A percentile compares a stretch with the other conserved stretches of the same genome.
Evolutionary conservation across 1,139 yeast genomes (phyloP).

Genomic region (Suzukiozyma palmioleophila): DNA sequence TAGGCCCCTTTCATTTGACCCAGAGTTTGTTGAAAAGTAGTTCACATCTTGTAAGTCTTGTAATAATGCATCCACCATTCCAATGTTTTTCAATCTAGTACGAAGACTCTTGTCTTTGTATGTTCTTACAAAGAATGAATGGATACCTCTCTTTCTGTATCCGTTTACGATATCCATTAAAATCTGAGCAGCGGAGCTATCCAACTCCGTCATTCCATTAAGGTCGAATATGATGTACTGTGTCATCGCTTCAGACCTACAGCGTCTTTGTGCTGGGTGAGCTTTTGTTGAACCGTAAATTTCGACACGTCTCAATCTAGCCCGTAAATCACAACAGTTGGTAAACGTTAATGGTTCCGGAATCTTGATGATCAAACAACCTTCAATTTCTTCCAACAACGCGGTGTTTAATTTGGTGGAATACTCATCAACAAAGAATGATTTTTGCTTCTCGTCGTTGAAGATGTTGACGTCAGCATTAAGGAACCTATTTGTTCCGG

Average conservation of each 20-base stretch:
- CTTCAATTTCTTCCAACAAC: slow-evolving; percentile 70
- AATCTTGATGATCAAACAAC: slow-evolving; percentile 78
- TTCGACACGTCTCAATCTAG: slow-evolving; percentile 74
- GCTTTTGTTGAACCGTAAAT: slow-evolving; percentile 77
- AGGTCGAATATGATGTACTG: slow-evolving; percentile 74
- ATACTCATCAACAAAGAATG: slow-evolving; percentile 32
- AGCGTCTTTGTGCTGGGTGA: slow-evolving; percentile 75
- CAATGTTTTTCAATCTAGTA: slow-evolving; percentile 26
- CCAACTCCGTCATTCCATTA: slow-evolving; percentile 82
- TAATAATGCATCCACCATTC: slow-evolving; percentile 24
- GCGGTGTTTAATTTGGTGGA: slow-evolving; percentile 35
- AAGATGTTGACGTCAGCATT: slow-evolving; percentile 62
- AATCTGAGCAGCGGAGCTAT: slow-evolving; percentile 83
- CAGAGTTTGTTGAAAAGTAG: slow-evolving; percentile 17
- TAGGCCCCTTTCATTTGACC: slow-evolving; percentile 13
- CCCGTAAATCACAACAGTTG: slow-evolving; percentile 77
- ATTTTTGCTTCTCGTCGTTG: slow-evolving; percentile 4
- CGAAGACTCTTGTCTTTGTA: slow-evolving; percentile 35
- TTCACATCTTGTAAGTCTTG: slow-evolving; percentile 23
- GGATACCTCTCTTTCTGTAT: slow-evolving; percentile 53
- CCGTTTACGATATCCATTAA: slow-evolving; percentile 55
- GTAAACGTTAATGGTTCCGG: slow-evolving; percentile 95
- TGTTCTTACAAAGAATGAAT: slow-evolving; percentile 64
- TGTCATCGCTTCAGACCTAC: slow-evolving; percentile 51
- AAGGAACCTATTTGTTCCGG: slow-evolving; percentile 70